Base-by-base conservation (phyloP, 1,139 yeast genomes). In the Zygoascus hellenicus region DNA sequence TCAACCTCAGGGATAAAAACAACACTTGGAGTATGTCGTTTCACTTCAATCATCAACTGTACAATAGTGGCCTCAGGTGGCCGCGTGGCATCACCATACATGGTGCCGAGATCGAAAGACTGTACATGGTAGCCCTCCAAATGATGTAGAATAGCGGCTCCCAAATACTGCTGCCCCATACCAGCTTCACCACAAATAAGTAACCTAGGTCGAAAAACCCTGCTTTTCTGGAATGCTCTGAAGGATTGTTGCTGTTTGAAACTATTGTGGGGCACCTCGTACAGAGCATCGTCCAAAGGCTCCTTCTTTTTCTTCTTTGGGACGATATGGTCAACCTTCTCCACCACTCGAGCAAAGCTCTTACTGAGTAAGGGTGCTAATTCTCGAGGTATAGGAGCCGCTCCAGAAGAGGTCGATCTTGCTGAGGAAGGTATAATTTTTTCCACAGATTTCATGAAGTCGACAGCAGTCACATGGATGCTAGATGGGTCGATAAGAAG, bases 391-490 rank as follows among this genome's bases (percentile, higher is more conserved):
- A 94, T 67, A 2, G 96, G 95, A 7, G 85, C 76, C 0, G 95
- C 82, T 0, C 79, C 77, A 3, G 81, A 74, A 0, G 92, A 77
- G 0, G 94, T 77, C 0, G 96, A 83, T 52, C 98, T 74, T 1
- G 96, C 89, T 50, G 96, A 85, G 0, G 96, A 88, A 0, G 99
- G 98, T 36, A 90, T 80, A 50, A 92, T 87, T 60, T 85, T 87
- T 32, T 85, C 92, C 44, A 92, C 66, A 0, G 97, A 95, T 50
- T 78, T 71, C 78, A 88, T 83, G 58, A 94, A 92, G 65, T 94
- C 98, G 53, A 80, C 77, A 0, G 96, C 86, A n/a, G 77, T 76
- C 0, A 90, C 96, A 48, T 72, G 77, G 32, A 94, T 86, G 36
- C 78, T 71, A 1, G 76, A 65, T 1, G 95, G 88, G 57, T 88